These are phyloP conservation scores for Eimeria acervulina DNA, from an alignment of 169 alveolate genomes.

Conservation along the genomic window DNA sequence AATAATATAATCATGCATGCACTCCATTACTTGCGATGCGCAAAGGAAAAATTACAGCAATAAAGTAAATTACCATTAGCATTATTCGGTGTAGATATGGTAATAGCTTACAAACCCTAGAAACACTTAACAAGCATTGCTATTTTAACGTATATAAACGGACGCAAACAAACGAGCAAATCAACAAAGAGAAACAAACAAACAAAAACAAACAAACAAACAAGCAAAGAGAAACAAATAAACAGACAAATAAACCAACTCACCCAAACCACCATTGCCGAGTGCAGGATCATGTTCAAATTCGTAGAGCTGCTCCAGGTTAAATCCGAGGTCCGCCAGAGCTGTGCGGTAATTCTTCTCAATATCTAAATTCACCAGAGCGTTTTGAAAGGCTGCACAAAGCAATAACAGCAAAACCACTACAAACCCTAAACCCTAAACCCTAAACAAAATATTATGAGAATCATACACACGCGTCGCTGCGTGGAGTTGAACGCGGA, in stretches of 20 bases:
- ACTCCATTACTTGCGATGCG: no score
- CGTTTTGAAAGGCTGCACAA: conserved; percentile 93
- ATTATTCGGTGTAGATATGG: no score
- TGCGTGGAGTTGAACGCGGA: no score
- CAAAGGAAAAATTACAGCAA: no score
- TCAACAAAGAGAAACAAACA: no score
- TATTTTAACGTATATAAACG: no score
- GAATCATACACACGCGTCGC: no score
- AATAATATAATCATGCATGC: no score
- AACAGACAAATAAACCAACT: neutral
- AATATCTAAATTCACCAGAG: conserved; percentile 94
- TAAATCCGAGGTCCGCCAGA: conserved; percentile 94
- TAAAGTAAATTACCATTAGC: no score
- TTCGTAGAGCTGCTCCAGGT: conserved; percentile 95
- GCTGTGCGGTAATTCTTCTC: conserved; percentile 95
- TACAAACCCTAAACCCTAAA: neutral
- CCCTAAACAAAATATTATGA: neutral
- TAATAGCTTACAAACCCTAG: no score
- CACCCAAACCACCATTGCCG: conserved; percentile 98
- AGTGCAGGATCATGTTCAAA: conserved; percentile 98
- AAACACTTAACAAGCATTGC: no score
- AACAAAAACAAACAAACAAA: neutral
- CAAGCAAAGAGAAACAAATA: neutral
- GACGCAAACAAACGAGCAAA: conserved; percentile 62
- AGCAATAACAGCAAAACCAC: no score